Evolutionary conservation across 345 rosid species (phyloP), one percentile per base, ranked within the genome.

Genomic region (Physaria fendleri): DNA sequence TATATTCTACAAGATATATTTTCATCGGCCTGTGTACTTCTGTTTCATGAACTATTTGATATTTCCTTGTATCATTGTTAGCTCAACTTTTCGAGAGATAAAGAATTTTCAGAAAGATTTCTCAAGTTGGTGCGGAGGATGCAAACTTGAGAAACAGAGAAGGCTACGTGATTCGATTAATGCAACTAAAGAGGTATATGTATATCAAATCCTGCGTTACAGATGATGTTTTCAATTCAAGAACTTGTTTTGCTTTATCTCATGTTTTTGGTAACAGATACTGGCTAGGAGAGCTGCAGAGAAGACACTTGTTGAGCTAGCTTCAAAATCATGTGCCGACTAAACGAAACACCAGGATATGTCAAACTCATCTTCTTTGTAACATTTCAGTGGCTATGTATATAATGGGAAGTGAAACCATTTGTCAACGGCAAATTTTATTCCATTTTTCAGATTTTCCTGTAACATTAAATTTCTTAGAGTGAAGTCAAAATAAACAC

Each of bases 51-150:
- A 34, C 44, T 33, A n/a, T 18, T 39, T 50, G 5, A 21, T 59
- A 45, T 46, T 27, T 56, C 34, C 56, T 0, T 63, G 12, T 61
- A 34, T 27, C 50, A 29, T 39, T 58, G 40, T 75, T 75, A 94
- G 99, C 65, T 90, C 96, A 2, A 77, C 76, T 35, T 90, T 83
- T 58, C 76, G 95, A 58, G 99, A 93, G 79, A 66, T 85, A 76
- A 93, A 74, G 76, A 87, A 80, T 61, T 93, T 85, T 74, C 88
- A 83, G 73, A 85, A 73, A 50, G 95, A 90, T 52, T 89, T 76
- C 71, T 83, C 96, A 32, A 74, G 78, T 66, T 90, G 97, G 96
- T 93, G 99, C 42, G 90, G 85, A 37, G 95, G 79, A 63, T 90
- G 99, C 76, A 68, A 50, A 47, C 72, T 69, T 12, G 82, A 76